Evolutionary conservation across 1,139 yeast genomes (phyloP).

Genomic region (Candida sp.): DNA sequence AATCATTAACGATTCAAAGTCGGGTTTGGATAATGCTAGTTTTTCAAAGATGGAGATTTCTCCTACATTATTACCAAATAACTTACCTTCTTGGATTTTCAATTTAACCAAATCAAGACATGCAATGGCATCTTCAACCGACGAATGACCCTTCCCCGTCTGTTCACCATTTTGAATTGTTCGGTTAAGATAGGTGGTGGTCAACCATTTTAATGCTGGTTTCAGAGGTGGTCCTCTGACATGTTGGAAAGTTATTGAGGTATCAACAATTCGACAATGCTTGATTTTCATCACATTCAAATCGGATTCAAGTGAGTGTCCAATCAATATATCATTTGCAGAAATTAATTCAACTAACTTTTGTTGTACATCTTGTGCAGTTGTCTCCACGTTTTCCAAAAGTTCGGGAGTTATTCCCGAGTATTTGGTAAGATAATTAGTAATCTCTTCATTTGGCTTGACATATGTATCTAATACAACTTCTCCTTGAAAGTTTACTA

Average conservation of each 20-base stretch:
- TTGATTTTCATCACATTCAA: slow-evolving; percentile 54
- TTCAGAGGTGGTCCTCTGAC: slow-evolving; percentile 75
- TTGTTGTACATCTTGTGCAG: slow-evolving; percentile 64
- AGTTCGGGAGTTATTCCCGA: slow-evolving; percentile 84
- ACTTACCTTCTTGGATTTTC: slow-evolving; percentile 63
- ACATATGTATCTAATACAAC: slow-evolving; percentile 71
- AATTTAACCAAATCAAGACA: slow-evolving; percentile 74
- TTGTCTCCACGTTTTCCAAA: slow-evolving; percentile 60
- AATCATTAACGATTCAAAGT: slow-evolving; percentile 37
- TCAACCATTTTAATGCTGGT: slow-evolving; percentile 71
- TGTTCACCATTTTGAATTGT: slow-evolving; percentile 59
- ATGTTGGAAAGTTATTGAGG: slow-evolving; percentile 67
- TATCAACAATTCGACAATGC: slow-evolving; percentile 68
- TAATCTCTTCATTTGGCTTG: slow-evolving; percentile 69
- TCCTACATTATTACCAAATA: slow-evolving; percentile 55
- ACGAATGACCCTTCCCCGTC: slow-evolving; percentile 69
- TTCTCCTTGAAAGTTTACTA: slow-evolving; percentile 60
- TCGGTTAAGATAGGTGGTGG: slow-evolving; percentile 50
- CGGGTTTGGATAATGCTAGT: slow-evolving; percentile 15
- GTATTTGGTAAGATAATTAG: slow-evolving; percentile 75
- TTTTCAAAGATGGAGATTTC: slow-evolving; percentile 29
- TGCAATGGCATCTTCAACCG: slow-evolving; percentile 81
- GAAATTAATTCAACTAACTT: slow-evolving; percentile 41
- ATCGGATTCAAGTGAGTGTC: slow-evolving; percentile 74
- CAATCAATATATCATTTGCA: slow-evolving; percentile 56